Evolutionary conservation across 805 yeast species (phyloP).

Genomic region (Jamesozyma lodderae): DNA sequence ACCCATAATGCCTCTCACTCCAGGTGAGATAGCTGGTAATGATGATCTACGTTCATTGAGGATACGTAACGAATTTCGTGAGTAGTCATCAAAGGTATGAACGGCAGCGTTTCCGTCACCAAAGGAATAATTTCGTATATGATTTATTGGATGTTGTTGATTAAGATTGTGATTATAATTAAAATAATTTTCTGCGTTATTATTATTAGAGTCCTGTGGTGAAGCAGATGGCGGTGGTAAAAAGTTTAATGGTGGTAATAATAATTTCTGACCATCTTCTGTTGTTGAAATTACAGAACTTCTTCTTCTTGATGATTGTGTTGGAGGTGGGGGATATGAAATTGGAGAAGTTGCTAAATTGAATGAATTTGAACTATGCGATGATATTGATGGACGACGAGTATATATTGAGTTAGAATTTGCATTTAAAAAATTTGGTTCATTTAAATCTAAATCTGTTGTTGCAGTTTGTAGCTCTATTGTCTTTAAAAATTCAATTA

Average conservation of each 20-base stretch:
- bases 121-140: slow-evolving; percentile 4
- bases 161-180: neutral
- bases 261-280: slow-evolving; percentile 10
- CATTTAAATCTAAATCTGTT: too few species aligned
- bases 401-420: too few species aligned
- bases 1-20: too few species aligned
- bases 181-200: neutral
- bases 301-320: slow-evolving; percentile 7
- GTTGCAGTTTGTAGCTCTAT: neutral
- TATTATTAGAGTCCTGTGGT: neutral
- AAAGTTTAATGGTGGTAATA: slow-evolving; percentile 11
- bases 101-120: neutral
- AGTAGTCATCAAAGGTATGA: slow-evolving; percentile 1
- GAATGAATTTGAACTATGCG: slow-evolving; percentile 2
- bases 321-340: slow-evolving; percentile 3
- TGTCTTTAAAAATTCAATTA: slow-evolving; percentile 7
- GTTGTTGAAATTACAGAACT: slow-evolving; percentile 8
- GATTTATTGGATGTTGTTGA: neutral
- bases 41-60: slow-evolving; percentile 3
- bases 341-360: slow-evolving; percentile 8
- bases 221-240: slow-evolving; percentile 4
- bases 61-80: neutral
- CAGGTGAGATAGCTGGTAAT: too few species aligned
- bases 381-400: slow-evolving; percentile 4
- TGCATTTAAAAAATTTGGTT: neutral